Base-by-base conservation (phyloP, 208 protist species). In the Crithidia sp. region DNA sequence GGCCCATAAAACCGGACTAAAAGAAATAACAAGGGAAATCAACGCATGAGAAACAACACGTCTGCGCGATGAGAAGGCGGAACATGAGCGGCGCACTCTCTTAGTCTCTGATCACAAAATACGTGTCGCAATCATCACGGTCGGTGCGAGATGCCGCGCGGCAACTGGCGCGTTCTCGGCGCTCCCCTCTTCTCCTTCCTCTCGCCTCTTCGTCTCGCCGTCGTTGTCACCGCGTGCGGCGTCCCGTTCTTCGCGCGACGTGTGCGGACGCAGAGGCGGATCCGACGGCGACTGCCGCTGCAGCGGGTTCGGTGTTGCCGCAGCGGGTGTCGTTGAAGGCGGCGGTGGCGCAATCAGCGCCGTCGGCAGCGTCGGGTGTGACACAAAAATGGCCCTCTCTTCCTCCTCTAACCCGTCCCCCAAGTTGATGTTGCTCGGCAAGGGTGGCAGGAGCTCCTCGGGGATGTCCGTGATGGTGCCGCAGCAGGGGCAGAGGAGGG, bases 391-490 rank as follows among this genome's bases (percentile, higher is more conserved):
- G 19, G 80, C 87, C 54, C 71, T 61, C 28, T 78, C 49, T 41
- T 43, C 49, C 13, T 81, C 74, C 8, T 59, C 44, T 8, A 53
- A 66, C 3, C 69, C 52, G 40, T 68, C 74, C 4, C 74, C 79
- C 7, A 84, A 17, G 58, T 81, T 68, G 16, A 84, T 41, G 40
- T 58, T 73, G 19, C 71, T 86, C 58, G 81, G 81, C 56, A 94
- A 44, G 40, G 50, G 81, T 4, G 91, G 91, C 44, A 96, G 83
- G 16, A 93, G 62, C 19, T 83, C 68, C 58, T 87, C 76, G 0
- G 87, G 87, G n/a, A 96, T 93, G 59, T 93, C 87, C 13, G 81
- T 93, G 8, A 93, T 63, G 1, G 86, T 92, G 16, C 77, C 78
- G 54, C 91, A 96, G 68, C 82, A 90, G n/a, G 89, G 89, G 56